Evolutionary conservation across 495 filamentous ascomycete species (phyloP).

Genomic region (Aspergillus bertholletiae): DNA sequence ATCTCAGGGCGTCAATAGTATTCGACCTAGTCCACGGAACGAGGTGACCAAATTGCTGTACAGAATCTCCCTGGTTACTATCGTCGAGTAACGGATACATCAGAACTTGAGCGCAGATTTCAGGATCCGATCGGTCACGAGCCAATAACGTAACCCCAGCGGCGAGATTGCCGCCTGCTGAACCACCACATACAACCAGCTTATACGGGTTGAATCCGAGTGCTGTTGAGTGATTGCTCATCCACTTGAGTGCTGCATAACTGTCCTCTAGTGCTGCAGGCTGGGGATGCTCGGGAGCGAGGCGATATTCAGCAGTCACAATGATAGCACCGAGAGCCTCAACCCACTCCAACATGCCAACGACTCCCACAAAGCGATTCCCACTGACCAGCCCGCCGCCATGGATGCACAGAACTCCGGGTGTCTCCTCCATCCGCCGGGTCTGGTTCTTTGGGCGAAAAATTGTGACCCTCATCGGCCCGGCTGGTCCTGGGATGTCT

Average conservation of each 20-base stretch:
- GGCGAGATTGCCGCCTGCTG: slow-evolving; percentile 53
- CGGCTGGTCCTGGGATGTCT: slow-evolving; percentile 8
- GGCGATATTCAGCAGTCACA: neutral
- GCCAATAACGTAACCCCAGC: slow-evolving; percentile 36
- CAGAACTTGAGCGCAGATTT: slow-evolving; percentile 37
- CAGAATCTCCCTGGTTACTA: neutral
- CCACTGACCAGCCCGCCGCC: neutral
- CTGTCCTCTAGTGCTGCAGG: neutral
- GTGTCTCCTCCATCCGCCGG: neutral
- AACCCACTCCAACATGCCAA: neutral
- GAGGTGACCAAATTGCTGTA: slow-evolving; percentile 10
- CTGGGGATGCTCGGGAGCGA: neutral
- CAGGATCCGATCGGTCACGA: slow-evolving; percentile 31
- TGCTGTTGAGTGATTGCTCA: neutral
- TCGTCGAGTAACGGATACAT: slow-evolving; percentile 46
- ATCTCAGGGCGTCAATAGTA: slow-evolving; percentile 2
- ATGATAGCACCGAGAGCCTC: neutral
- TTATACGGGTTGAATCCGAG: neutral
- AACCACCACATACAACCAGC: slow-evolving; percentile 46
- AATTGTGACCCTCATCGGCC: slow-evolving; percentile 4
- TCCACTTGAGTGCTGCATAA: neutral
- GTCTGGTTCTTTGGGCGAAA: slow-evolving; percentile 1
- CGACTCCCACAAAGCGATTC: neutral
- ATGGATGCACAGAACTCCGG: neutral
- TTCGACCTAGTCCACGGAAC: slow-evolving; percentile 18